Evolutionary conservation across 441 rosid genomes (phyloP), one percentile per base, ranked within the genome.

Genomic region (Kokia cookei): DNA sequence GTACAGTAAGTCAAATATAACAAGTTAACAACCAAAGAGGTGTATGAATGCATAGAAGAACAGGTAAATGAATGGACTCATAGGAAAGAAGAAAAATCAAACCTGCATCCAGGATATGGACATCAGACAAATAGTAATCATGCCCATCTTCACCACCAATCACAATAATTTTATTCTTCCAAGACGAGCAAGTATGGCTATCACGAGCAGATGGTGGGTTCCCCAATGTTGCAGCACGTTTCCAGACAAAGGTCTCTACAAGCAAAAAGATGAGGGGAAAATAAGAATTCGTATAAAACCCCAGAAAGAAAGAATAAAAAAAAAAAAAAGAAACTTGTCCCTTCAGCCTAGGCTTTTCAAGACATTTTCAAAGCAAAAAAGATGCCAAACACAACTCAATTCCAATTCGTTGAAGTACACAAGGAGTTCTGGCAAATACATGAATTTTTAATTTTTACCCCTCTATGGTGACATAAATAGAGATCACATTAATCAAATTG

Each of bases 111-210:
- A 96, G 92, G 76, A 96, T 80, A 82, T 96, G 96, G 48, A 91
- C 99, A 85, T 96, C 98, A 29, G 97, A 92, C 78, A 93, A 79
- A 81, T 91, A 96, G 77, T 86, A 91, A 84, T 93, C 97, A 78
- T 87, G 88, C 13, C 91, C 95, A 86, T 96, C 95, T 91, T 93
- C 98, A 66, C 98, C 98, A 63, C 99, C 99, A 68, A 93, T 84
- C 57, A 96, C 92, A 73, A 96, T 83, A 37, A 96, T 80, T 73
- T 89, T 91, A 84, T 87, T 62, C 84, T 86, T 91, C 98, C 98
- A 96, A 74, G 97, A 88, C 62, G 99, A 90, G 84, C 98, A 96
- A 77, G 91, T 84, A 80, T 96, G 99, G 82, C 99, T 90, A 81
- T 93, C 99, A 42, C 99, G 92, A 5, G 91, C 92, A 79, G 97